phyloP scores from a whole-genome alignment of 169 alveolate species.

The Condylostoma magnum region DNA sequence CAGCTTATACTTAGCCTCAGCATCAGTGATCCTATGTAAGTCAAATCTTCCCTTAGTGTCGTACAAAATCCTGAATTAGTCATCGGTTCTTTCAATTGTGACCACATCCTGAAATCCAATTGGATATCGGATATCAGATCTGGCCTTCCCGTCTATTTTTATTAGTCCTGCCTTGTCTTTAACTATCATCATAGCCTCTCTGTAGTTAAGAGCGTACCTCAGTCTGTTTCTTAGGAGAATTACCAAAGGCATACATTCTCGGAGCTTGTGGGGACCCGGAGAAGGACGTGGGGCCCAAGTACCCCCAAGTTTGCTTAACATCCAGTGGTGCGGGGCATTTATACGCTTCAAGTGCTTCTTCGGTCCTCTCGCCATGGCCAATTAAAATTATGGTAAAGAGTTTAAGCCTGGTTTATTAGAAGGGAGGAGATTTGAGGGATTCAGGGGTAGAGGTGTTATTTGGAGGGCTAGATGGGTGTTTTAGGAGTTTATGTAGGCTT shows the following conservation, averaged over 20 bases:
- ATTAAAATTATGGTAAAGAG: too few species aligned
- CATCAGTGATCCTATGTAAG: slow-evolving; percentile 93
- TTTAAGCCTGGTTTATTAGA: neutral
- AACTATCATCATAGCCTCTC: slow-evolving; percentile 91
- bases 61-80: slow-evolving; percentile 94
- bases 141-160: slow-evolving; percentile 95
- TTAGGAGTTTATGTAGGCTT: too few species aligned
- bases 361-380: slow-evolving; percentile 96
- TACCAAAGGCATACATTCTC: slow-evolving; percentile 96
- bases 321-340: slow-evolving; percentile 98
- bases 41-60: slow-evolving; percentile 98
- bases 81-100: slow-evolving; percentile 92
- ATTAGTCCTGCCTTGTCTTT: slow-evolving; percentile 94
- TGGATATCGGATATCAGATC: slow-evolving; percentile 97
- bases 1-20: slow-evolving; percentile 95
- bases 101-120: slow-evolving; percentile 96
- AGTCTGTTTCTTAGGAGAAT: slow-evolving; percentile 93
- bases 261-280: slow-evolving; percentile 96
- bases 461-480: too few species aligned
- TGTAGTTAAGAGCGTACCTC: slow-evolving; percentile 91
- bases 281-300: slow-evolving; percentile 85
- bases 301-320: slow-evolving; percentile 97
- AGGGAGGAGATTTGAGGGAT: too few species aligned
- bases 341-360: slow-evolving; percentile 98
- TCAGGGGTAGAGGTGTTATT: too few species aligned